phyloP scores from a whole-genome alignment of 345 rosid genomes.

The Angophora floribunda region DNA sequence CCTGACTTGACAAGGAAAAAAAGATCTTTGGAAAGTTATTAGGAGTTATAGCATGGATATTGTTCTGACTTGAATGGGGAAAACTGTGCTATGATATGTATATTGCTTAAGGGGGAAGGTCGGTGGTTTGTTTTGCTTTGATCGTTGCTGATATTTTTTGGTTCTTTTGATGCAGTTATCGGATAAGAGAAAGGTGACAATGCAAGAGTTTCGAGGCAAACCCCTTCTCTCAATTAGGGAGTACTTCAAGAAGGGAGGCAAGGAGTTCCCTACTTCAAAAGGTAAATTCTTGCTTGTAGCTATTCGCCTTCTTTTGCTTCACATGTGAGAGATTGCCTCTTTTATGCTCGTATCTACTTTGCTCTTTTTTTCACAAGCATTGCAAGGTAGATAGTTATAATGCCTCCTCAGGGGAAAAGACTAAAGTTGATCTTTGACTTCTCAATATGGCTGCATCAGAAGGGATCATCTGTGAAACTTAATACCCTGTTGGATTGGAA shows the following conservation, averaged over 20 bases:
- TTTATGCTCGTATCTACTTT: neutral
- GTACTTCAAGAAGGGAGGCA: conserved; percentile 67
- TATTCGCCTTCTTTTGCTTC: neutral
- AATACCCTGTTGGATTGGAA: neutral
- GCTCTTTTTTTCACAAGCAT: neutral
- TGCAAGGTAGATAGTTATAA: neutral
- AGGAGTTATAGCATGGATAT: neutral
- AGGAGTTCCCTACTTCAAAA: conserved; percentile 81
- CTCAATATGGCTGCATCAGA: neutral
- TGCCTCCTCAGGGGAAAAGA: neutral
- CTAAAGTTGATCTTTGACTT: neutral
- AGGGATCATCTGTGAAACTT: neutral
- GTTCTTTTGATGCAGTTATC: conserved; percentile 30
- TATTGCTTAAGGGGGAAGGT: neutral
- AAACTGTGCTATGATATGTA: neutral
- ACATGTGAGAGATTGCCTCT: neutral
- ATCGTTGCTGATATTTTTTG: neutral
- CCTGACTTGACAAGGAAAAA: neutral
- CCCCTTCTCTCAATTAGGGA: conserved; percentile 81
- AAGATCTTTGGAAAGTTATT: neutral
- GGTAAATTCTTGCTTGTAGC: conserved; percentile 20
- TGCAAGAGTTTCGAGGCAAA: conserved; percentile 79
- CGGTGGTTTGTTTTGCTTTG: neutral
- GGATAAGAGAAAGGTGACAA: conserved; percentile 72
- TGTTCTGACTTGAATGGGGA: neutral